Evolutionary conservation across 225 moss, liverwort and hornwort species (phyloP), one percentile per base, ranked within the genome.

Genomic region (Asterella californica): DNA sequence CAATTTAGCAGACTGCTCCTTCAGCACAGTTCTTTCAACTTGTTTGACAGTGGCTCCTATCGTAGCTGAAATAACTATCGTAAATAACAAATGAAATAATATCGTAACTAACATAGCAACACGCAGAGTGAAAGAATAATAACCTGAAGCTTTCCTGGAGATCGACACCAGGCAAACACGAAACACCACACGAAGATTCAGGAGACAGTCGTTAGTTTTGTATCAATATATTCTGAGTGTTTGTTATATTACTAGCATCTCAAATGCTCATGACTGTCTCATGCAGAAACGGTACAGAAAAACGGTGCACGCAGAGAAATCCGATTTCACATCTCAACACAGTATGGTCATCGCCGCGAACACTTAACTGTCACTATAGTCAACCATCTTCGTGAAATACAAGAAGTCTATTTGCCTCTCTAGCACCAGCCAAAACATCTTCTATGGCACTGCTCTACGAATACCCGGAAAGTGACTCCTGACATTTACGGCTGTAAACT

Each of bases 141-240:
- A n/a, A 86, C 85, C 85, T 86, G 80, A 75, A 86, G 80, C 52
- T 83, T 86, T 48, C 74, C 85, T 86, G 85, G 62, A 48, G 59
- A 22, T 59, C 10, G 36, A 33, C 36, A 36, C 34, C 34, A 57
- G 21, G 52, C 29, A 2, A 52, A 47, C 74, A 30, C 25, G 53
- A 53, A 21, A 25, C 18, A 25, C 50, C n/a, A 53, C 18, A 74
- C 24, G 6, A 74, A 30, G 27, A 53, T 1, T 29, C 48, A 32
- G 67, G 4, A 19, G 37, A 57, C 42, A 25, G 22, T 7, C 22
- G 38, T 76, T 76, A 76, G 75, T 22, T 53, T 54, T 33, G 6
- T 10, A 24, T 15, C 7, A 27, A n/a, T 9, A 22, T 45, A 71
- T 12, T 48, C n/a, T 10, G 2, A n/a, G 27, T 27, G 61, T 9